Base-by-base conservation (phyloP, 257 asterid genomes). In the Solanum pimpinellifolium region DNA sequence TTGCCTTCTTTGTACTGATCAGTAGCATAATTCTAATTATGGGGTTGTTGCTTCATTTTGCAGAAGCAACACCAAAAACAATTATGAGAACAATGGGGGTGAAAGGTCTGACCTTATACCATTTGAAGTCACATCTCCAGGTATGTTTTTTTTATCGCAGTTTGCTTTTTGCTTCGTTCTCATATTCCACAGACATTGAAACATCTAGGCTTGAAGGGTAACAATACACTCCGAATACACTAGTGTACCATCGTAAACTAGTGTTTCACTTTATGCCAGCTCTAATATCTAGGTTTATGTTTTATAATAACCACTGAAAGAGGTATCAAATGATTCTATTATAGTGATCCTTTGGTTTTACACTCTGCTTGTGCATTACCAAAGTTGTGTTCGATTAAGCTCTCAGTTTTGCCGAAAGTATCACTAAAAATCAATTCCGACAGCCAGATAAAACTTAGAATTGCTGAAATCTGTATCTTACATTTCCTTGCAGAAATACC, bases 111-210 rank as follows among this genome's bases (percentile, higher is more conserved):
- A 96, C 99, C 77, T 90, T 96, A 86, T 96, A 96, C 90, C 99
- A 96, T 89, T 92, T 96, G 92, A 96, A 96, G 95, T 96, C 99
- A 35, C 98, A 95, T 93, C 99, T 96, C 88, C 99, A 96, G 99
- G 99, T 92, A 88, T 83, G 89, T 46, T 31, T 20, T 73, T 73
- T 81, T 27, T 12, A 18, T 74, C 33, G 42, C 31, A 4, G 37
- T 78, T 13, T 37, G 18, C 20, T 1, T 47, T 46, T 46, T 78
- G 41, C 62, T 21, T 87, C 39, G 12, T 85, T 21, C 46, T 46
- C 6, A 27, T 9, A 29, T 77, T 87, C 0, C 14, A 14, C 20
- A 11, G 60, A 76, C 60, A 76, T 76, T 7, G 60, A 18, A 42
- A 11, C 31, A 5, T 41, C 42, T 33, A 31, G 3, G 6, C 4